Evolutionary conservation across 202 grass and related monocot genomes (phyloP), one percentile per base, ranked within the genome.

Genomic region (Eragrostis tef): DNA sequence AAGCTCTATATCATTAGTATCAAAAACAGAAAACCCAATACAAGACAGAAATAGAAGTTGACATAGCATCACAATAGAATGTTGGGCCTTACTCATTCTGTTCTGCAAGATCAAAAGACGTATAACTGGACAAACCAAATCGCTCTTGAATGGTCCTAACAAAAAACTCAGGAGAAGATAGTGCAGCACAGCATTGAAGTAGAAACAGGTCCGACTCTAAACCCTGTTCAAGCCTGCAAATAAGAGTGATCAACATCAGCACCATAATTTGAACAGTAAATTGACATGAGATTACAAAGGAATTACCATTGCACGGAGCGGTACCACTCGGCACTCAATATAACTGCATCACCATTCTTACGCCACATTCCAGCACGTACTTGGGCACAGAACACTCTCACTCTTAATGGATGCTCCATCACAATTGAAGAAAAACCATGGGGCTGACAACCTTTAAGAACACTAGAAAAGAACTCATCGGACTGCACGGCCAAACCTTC

Each of bases 351-450:
- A 51, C 93, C 97, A 84, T 94, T 99, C 89, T 93, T 99, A 26
- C 93, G 90, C 97, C 97, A 99, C 97, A 96, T 96, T 81, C 93
- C 97, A 82, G 97, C 89, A 65, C 89, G 91, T 71, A 99, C 93
- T 93, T 99, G 97, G 56, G 91, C 91, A 20, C 93, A 99, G 78
- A 96, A 96, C 73, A 99, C 97, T 68, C 93, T 93, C 67, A 99
- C 74, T 80, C 91, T 88, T 85, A 99, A 80, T 52, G 93, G 97
- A 91, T 99, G 93, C 79, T 99, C 97, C 97, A 99, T 93, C 83
- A 96, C 78, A 94, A 91, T 79, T 73, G 93, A 90, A 77, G 93
- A 87, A 85, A 99, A 91, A 22, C 89, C 89, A 85, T 79, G 89
- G 41, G 90, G 90, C 66, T 88, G 70, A 53, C 73, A 93, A 6